Base-by-base conservation (phyloP, 1,139 yeast genomes). In the Suhomyces yuchorum region DNA sequence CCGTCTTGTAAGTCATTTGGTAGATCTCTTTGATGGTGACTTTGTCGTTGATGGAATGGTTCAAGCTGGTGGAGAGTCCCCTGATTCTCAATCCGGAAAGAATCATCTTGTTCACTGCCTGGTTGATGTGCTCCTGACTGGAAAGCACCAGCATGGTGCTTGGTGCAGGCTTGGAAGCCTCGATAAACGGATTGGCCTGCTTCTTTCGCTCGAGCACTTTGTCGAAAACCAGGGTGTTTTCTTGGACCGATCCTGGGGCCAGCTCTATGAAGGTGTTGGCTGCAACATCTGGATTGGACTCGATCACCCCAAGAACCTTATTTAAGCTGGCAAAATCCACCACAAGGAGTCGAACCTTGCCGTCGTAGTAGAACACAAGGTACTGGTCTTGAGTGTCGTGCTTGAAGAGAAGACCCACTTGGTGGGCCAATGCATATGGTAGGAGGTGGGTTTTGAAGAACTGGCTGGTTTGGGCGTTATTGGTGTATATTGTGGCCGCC, bases 11-110 rank as follows among this genome's bases (percentile, higher is more conserved):
- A 1, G 80, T 73, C 77, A 74, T 74, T 42, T 70, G 75, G 51
- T 73, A 70, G 4, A 75, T 66, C 51, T 75, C 80, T 48, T 71
- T 71, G 26, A 73, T 63, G 32, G 70, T 64, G 14, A 74, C 52
- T 45, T 62, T 68, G 24, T 70, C 76, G 49, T 71, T 71, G 9
- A 57, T 49, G 4, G 68, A 56, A 17, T 55, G 57, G 37, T 51
- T 56, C 45, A 58, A 51, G 39, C 56, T 64, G 26, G 65, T 58
- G 1, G 73, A 65, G 35, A 75, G 60, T 1, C 80, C 80, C 41
- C 80, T 60, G 20, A 75, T 62, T 48, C 80, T 56, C 34, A 75
- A 61, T 0, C 80, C 80, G 6, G 78, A 72, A 8, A 70, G 58
- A 6, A 74, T 67, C 15, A 73, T 59, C 49, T 70, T 71, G 44